These are phyloP conservation scores for Harringtonia lauricola DNA, from an alignment of 2,329 filamentous ascomycete species.

Conservation along the genomic window DNA sequence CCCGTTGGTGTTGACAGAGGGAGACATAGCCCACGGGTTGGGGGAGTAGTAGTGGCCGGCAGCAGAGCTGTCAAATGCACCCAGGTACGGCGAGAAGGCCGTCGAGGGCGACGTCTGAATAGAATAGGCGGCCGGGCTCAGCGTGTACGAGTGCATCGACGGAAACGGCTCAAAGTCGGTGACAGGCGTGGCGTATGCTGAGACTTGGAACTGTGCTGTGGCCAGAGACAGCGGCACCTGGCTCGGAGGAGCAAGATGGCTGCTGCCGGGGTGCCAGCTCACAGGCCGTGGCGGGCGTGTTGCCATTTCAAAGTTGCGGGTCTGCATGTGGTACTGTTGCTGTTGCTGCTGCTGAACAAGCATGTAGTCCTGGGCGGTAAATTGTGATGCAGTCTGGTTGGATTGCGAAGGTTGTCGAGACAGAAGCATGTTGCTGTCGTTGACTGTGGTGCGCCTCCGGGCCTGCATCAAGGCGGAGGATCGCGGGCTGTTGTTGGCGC, in stretches of 20 bases:
- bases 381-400: background rate
- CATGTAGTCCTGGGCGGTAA: background rate
- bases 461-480: constrained; percentile 30
- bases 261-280: constrained; percentile 61
- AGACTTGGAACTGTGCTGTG: background rate
- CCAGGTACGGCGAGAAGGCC: constrained; percentile 39
- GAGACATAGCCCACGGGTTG: constrained; percentile 24
- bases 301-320: no score
- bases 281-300: constrained; percentile 42
- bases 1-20: constrained; percentile 8
- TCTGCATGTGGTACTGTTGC: background rate
- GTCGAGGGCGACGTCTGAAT: constrained; percentile 45
- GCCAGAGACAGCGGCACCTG: constrained; percentile 16
- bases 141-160: constrained; percentile 32
- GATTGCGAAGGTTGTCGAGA: no score
- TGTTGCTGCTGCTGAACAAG: constrained; percentile 13
- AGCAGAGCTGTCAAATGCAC: constrained; percentile 19
- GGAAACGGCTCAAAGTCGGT: constrained; percentile 24
- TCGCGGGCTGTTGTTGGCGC: constrained; percentile 57
- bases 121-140: constrained; percentile 44
- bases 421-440: constrained; percentile 26
- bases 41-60: constrained; percentile 25
- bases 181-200: background rate
- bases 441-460: constrained; percentile 46
- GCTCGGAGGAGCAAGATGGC: constrained; percentile 29